Conservation (phyloP, 805 yeast species). For the Hanseniaspora thailandica region DNA sequence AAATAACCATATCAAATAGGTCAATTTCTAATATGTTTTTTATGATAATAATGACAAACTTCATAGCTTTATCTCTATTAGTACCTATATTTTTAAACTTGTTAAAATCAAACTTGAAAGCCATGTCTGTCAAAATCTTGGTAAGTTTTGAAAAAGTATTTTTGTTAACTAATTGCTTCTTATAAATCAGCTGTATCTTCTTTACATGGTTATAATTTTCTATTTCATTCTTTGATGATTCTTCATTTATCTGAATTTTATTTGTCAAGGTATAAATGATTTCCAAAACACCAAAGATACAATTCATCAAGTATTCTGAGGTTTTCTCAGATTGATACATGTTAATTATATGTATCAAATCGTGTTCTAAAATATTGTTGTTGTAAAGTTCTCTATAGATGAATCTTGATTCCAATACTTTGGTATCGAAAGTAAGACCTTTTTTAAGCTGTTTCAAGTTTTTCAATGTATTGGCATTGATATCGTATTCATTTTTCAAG, state of each 20-base stretch:
- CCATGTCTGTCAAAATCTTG: neutral
- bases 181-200: slow-evolving; percentile 59
- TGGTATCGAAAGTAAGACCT: slow-evolving; percentile 82
- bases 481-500: slow-evolving; percentile 36
- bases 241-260: slow-evolving; percentile 61
- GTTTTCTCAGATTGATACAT: slow-evolving; percentile 26
- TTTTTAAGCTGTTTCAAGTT: slow-evolving; percentile 78
- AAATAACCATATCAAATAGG: slow-evolving; percentile 47
- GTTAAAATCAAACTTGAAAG: neutral
- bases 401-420: slow-evolving; percentile 52
- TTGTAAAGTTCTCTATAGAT: slow-evolving; percentile 85
- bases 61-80: slow-evolving; percentile 60
- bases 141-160: slow-evolving; percentile 18
- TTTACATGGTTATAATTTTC: slow-evolving; percentile 48
- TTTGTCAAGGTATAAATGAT: slow-evolving; percentile 73
- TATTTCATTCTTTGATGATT: slow-evolving; percentile 48
- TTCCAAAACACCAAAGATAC: slow-evolving; percentile 65
- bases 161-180: slow-evolving; percentile 56
- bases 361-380: slow-evolving; percentile 59
- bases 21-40: slow-evolving; percentile 71
- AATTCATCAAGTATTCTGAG: slow-evolving; percentile 35
- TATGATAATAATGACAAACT: slow-evolving; percentile 59
- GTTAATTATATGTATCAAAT: slow-evolving; percentile 56
- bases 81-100: neutral
- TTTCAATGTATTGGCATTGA: slow-evolving; percentile 69